phyloP scores from a whole-genome alignment of 768 basidiomycete species.

The Favolaschia claudopus region DNA sequence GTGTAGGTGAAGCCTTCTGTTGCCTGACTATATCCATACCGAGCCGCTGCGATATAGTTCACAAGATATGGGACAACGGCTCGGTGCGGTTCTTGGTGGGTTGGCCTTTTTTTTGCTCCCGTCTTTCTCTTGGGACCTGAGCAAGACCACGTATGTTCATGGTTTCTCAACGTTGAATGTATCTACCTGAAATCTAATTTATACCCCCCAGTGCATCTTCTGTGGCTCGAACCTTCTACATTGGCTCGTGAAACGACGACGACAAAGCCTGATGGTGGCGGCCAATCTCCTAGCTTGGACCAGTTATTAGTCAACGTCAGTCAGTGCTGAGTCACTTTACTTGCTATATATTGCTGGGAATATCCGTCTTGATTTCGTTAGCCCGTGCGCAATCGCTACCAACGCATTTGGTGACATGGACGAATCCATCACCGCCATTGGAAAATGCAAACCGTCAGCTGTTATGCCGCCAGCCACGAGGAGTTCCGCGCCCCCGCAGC shows the following conservation, averaged over 20 bases:
- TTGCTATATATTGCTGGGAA: slow-evolving; percentile 23
- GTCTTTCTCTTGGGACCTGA: no score
- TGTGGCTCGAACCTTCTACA: slow-evolving; percentile 3
- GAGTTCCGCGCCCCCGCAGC: no score
- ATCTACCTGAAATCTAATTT: slow-evolving; percentile 11
- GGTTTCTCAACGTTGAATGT: slow-evolving; percentile 46
- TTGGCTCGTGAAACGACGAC: background rate
- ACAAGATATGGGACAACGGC: no score
- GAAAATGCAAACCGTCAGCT: slow-evolving; percentile 71
- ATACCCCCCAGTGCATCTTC: slow-evolving; percentile 32
- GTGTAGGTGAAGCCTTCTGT: no score
- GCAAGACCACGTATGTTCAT: slow-evolving; percentile 75
- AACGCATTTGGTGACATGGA: slow-evolving; percentile 83
- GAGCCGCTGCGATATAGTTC: no score
- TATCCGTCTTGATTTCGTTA: slow-evolving; percentile 30
- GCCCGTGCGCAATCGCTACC: slow-evolving; percentile 57
- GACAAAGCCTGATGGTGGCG: slow-evolving; percentile 13
- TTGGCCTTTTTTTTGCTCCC: no score
- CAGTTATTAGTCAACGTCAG: slow-evolving; percentile 53
- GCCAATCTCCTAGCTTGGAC: slow-evolving; percentile 40
- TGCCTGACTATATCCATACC: no score
- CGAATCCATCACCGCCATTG: slow-evolving; percentile 84
- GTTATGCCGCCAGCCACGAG: no score
- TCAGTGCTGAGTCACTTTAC: slow-evolving; percentile 37
- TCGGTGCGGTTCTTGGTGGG: no score